A percentile compares a stretch with the other conserved stretches of the same genome.
phyloP scores from a whole-genome alignment of 768 basidiomycete species.

The Kwoniella bestiolae region DNA sequence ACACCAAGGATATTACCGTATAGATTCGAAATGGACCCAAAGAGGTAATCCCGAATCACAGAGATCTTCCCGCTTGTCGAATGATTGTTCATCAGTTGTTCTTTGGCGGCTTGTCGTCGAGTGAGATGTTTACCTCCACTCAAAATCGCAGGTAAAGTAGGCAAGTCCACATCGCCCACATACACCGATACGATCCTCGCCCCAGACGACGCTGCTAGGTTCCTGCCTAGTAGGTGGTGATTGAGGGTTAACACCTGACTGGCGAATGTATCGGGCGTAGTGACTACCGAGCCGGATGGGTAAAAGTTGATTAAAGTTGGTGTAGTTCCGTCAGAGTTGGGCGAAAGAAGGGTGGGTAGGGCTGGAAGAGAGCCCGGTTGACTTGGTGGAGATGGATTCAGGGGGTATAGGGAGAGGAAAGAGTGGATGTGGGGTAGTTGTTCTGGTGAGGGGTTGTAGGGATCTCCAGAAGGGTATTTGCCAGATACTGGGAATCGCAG shows the following conservation, averaged over 20 bases:
- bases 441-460: constrained; percentile 49
- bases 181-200: constrained; percentile 44
- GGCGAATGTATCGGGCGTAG: constrained; percentile 47
- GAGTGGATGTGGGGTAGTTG: constrained; percentile 50
- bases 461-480: constrained; percentile 33
- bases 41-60: constrained; percentile 35
- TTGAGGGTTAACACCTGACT: constrained; percentile 46
- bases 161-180: constrained; percentile 46
- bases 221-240: constrained; percentile 41
- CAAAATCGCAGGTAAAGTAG: constrained; percentile 30
- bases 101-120: constrained; percentile 29
- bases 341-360: constrained; percentile 46
- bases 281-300: constrained; percentile 43
- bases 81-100: constrained; percentile 11
- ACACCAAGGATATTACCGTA: constrained; percentile 26
- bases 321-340: constrained; percentile 21
- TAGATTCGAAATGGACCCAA: constrained; percentile 24
- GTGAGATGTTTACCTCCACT: constrained; percentile 26
- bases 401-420: constrained; percentile 54
- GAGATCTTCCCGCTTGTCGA: constrained; percentile 21
- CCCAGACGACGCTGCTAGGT: constrained; percentile 41
- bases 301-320: constrained; percentile 50
- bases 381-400: constrained; percentile 48
- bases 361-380: constrained; percentile 50
- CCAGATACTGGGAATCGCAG: constrained; percentile 47